These are phyloP conservation scores for Vitis vinifera DNA, from an alignment of 164 flowering plant genomes.

Conservation along the genomic window ASM3070453v1 NC_081806.1:2350001-2350500, in stretches of 20 bases:
- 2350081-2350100: no score
- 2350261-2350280: conserved; percentile 21
- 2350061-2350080: no score
- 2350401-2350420: conserved; percentile 1
- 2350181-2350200: no score
- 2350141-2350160: no score
- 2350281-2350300: conserved; percentile 25
- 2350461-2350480: conserved; percentile 28
- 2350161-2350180: no score
- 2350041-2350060: no score
- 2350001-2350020: no score
- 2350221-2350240: no score
- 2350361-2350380: conserved; percentile 22
- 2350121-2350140: no score
- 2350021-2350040: no score
- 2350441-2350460: conserved; percentile 14
- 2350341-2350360: conserved; percentile 11
- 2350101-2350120: no score
- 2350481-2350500: conserved; percentile 6
- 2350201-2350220: no score
- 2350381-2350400: conserved; percentile 36
- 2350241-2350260: conserved; percentile 8
- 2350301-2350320: conserved; percentile 21
- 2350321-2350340: conserved; percentile 25
- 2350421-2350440: conserved; percentile 7